Evolutionary conservation across 2,329 filamentous ascomycete species (phyloP).

Genomic region (Chalaropsis thielavioides): DNA sequence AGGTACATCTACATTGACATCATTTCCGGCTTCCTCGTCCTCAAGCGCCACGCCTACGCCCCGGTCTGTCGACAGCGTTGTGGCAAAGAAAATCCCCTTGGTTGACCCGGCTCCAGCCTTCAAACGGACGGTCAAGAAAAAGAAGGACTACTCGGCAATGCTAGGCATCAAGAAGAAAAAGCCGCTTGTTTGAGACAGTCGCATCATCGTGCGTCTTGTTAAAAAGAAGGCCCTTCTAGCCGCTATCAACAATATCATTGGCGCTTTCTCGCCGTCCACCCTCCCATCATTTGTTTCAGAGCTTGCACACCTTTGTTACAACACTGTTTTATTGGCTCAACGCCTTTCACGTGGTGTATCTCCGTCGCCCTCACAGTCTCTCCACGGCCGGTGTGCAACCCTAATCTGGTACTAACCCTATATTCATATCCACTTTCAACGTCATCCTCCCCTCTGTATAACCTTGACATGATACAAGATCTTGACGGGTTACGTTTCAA

Average conservation of each 20-base stretch:
- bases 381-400: background rate
- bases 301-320: background rate
- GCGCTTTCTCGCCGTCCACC: background rate
- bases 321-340: slow-evolving; percentile 13
- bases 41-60: background rate
- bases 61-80: slow-evolving; percentile 5
- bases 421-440: background rate
- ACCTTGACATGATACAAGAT: slow-evolving; percentile 1
- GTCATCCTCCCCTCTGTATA: background rate
- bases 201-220: background rate
- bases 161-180: slow-evolving; percentile 82
- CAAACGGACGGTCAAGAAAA: slow-evolving; percentile 66
- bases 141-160: slow-evolving; percentile 62
- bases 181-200: slow-evolving; percentile 35
- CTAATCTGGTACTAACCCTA: background rate
- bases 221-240: background rate
- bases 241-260: no score
- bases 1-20: background rate
- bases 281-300: background rate
- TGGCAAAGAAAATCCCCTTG: slow-evolving; percentile 19
- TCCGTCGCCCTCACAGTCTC: background rate
- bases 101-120: slow-evolving; percentile 31
- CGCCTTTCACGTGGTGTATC: background rate
- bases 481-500: slow-evolving; percentile 2
- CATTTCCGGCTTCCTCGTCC: background rate